Conservation (phyloP, 371 early-diverging fungal species). For the Caulochytrium protostelioides region DNA sequence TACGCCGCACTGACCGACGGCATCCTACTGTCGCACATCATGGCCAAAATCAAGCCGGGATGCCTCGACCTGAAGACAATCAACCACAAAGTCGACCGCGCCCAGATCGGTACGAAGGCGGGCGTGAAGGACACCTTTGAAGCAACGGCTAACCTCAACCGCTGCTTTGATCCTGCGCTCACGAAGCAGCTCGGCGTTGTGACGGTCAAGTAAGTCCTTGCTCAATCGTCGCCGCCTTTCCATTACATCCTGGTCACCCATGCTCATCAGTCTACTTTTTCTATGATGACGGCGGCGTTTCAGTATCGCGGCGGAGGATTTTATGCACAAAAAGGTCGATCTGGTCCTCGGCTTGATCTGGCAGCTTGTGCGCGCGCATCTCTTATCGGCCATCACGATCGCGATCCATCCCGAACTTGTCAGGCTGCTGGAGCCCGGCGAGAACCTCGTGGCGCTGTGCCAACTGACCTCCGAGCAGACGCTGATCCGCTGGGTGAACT, state of each 20-base stretch:
- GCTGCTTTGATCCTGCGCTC: slow-evolving; percentile 5
- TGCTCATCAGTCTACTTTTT: not conserved
- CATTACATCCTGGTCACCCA: too few relatives aligned
- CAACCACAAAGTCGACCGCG: slow-evolving; percentile 1
- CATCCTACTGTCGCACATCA: slow-evolving; percentile 3
- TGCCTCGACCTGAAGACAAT: slow-evolving; percentile 1
- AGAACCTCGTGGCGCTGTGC: not conserved
- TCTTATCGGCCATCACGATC: slow-evolving; percentile 7
- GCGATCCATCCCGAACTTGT: slow-evolving; percentile 10
- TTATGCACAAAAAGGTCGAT: slow-evolving; percentile 6
- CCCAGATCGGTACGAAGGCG: not conserved
- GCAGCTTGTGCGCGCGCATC: slow-evolving; percentile 10
- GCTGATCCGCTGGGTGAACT: slow-evolving; percentile 4
- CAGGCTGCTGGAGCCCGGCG: slow-evolving; percentile 3
- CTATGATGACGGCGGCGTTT: not conserved
- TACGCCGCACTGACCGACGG: slow-evolving; percentile 5
- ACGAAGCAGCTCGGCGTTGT: slow-evolving; percentile 7
- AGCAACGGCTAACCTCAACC: slow-evolving; percentile 8
- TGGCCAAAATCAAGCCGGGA: slow-evolving; percentile 4
- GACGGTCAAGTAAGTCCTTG: too few relatives aligned
- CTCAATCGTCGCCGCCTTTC: too few relatives aligned
- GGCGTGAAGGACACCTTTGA: slow-evolving; percentile 8
- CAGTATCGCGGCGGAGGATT: slow-evolving; percentile 6
- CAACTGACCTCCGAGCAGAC: not conserved
- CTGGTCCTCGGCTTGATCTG: slow-evolving; percentile 13